Base-by-base conservation (phyloP, 208 protist genomes). In the Porcisia hertigi region DNA sequence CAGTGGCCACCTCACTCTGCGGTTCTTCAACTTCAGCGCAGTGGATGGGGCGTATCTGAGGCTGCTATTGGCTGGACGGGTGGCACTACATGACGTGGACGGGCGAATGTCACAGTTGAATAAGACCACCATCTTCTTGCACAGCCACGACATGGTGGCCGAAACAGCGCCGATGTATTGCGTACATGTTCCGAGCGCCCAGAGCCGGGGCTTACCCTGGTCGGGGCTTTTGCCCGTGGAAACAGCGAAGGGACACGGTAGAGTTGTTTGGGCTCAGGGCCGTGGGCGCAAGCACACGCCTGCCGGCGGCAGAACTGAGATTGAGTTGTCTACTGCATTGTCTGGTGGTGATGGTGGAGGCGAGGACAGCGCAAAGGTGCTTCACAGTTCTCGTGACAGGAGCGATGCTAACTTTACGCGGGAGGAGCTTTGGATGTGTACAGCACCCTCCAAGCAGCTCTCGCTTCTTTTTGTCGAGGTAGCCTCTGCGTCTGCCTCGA, bases 11-110 rank as follows among this genome's bases (percentile, higher is more conserved):
- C 66, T 74, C 45, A 79, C 75, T 0, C 36, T 60, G 0, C 54
- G 54, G 34, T 30, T 74, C n/a, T 59, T 64, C 75, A 79, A 74
- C 69, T 55, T 73, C 47, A 69, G 49, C 12, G 16, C 47, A 8
- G 54, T 79, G 3, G 49, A 36, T 7, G 36, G 3, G 7, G 57
- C 60, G 45, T 6, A 8, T 11, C 5, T 20, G 66, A 25, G 14
- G 23, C 9, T 79, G 45, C 6, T 74, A n/a, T 25, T 79, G 47
- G 43, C 75, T 11, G 75, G 75, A 3, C 34, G 41, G 8, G 59
- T 74, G 0, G 75, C 75, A n/a, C 7, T 79, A 16, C 8, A 69
- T 3, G 75, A 79, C 34, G n/a, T 74, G n/a, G 75, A 79, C n/a
- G 75, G 75, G 6, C 75, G 64, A 20, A n/a, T 79, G 57, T 34